Base-by-base conservation (phyloP, 345 rosid genomes). In the Dipteronia sinensis region DNA sequence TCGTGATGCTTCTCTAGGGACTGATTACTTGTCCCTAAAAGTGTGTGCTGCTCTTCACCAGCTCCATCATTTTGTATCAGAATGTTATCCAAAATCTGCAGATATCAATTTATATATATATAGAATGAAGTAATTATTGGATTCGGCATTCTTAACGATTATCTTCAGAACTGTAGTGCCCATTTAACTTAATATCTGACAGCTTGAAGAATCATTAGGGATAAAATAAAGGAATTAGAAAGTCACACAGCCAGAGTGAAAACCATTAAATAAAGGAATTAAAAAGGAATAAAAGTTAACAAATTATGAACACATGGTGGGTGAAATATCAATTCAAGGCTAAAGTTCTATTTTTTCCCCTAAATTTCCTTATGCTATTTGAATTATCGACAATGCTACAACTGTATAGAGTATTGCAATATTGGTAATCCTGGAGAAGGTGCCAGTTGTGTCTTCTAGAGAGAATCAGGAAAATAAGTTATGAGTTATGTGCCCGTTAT, bases 81-180 rank as follows among this genome's bases (percentile, higher is more conserved):
- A 74, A 86, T 86, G 70, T 86, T 90, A 42, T 86, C 92, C 84
- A 88, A 71, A 46, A 88, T 88, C 96, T 91, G 85, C 83, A 82
- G 12, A 65, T 77, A 69, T 69, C 51, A 78, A 17, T 27, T n/a
- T 61, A 11, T 6, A 47, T 4, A 31, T 22, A 47, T 4, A 31
- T 17, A 25, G 5, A 16, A 8, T 20, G n/a, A 58, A 77, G 11
- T 22, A 51, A 67, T 61, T 23, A 61, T 49, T 46, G 10, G 27
- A 76, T 71, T 68, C 61, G 20, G 2, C 22, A 49, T 7, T 38
- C 27, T 65, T 65, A 66, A 16, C n/a, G 20, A 63, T 46, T 11
- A 63, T 15, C 42, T 63, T 15, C 25, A 74, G 69, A 74, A 65
- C 42, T 47, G 12, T 20, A 6, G 2, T 53, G 27, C n/a, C 10